A percentile compares a stretch with the other conserved stretches of the same genome.
phyloP scores from a whole-genome alignment of 305 asterid species.

The Fraxinus paxiana region DNA sequence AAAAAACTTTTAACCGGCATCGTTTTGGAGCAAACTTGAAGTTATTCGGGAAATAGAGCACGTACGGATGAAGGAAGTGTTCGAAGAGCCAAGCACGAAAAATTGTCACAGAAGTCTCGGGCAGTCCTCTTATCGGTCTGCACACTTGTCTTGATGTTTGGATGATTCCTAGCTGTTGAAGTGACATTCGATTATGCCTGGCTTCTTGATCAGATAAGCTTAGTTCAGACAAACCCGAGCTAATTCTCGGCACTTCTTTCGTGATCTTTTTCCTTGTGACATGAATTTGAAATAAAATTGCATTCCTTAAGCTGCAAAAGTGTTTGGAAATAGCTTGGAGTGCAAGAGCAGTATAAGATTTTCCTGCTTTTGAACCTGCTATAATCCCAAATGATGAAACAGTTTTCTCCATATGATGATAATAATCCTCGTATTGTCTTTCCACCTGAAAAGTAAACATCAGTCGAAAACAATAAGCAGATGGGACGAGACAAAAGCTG shows the following conservation, averaged over 20 bases:
- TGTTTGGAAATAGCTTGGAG: constrained; percentile 88
- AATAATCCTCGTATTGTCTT: constrained; percentile 67
- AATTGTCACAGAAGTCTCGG: constrained; percentile 69
- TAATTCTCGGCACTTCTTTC: constrained; percentile 51
- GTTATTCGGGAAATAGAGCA: not conserved
- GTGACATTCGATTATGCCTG: constrained; percentile 36
- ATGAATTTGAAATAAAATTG: constrained; percentile 56
- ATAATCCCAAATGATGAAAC: constrained; percentile 61
- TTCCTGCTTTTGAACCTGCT: constrained; percentile 69
- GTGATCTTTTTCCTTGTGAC: constrained; percentile 36
- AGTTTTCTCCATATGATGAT: constrained; percentile 54
- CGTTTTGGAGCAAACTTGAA: not conserved
- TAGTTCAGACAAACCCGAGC: constrained; percentile 54
- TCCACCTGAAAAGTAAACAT: constrained; percentile 48
- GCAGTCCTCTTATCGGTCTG: constrained; percentile 81
- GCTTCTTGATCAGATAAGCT: constrained; percentile 51
- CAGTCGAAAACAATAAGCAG: not conserved
- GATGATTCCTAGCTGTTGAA: constrained; percentile 59
- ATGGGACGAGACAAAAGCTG: not conserved
- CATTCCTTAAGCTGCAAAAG: constrained; percentile 55
- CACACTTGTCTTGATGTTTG: constrained; percentile 62
- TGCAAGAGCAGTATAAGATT: constrained; percentile 72
- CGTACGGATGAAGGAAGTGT: constrained; percentile 91
- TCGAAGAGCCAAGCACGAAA: constrained; percentile 96
- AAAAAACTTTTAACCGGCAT: not conserved